Evolutionary conservation across 768 basidiomycete species (phyloP), one percentile per base, ranked within the genome.

Genomic region (Exidia glandulosa): DNA sequence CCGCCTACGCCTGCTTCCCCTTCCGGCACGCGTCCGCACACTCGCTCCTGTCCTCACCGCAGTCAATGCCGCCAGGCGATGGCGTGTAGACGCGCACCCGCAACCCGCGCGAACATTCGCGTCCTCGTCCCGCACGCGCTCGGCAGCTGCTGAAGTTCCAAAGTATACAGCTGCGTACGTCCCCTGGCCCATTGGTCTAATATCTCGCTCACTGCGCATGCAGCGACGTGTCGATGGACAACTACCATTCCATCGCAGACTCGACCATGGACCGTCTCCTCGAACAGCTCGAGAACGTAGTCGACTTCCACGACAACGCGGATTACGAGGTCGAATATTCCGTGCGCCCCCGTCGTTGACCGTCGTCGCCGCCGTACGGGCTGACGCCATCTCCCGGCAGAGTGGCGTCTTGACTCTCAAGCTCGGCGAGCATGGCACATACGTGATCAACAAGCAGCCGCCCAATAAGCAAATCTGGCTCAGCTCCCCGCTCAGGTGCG

Each of bases 391-490:
- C 16, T n/a, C 12, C 1, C 14, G 13, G n/a, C 70, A 95, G 94
- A 85, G 87, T 66, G 94, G 94, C n/a, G 94, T 96, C 32, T 71
- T 96, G 33, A 96, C 93, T 1, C 80, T 95, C 48, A 77, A 76
- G 56, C 77, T 94, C 16, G 92, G 86, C 32, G 74, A 78, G 41
- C 75, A 84, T 59, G 92, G 91, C 14, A 95, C 89, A 12, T 96
- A 95, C 73, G 94, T 95, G 31, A 86, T 96, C 73, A 96, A 96
- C 74, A 96, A 95, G 76, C 94, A 96, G 69, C 94, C 94, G 12
- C 94, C 94, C 5, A 96, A 96, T 70, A 92, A 92, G 74, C 94
- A 96, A 69, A 95, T 96, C 65, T 96, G 94, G 94, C 77, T 96
- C 23, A 94, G 91, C 3, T 92, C 89, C 9, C 94, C 94, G 0